A percentile compares a stretch with the other conserved stretches of the same genome.
These are phyloP conservation scores for Toxoplasma gondii DNA, from an alignment of 169 alveolate species.

Conservation along the genomic window DNA sequence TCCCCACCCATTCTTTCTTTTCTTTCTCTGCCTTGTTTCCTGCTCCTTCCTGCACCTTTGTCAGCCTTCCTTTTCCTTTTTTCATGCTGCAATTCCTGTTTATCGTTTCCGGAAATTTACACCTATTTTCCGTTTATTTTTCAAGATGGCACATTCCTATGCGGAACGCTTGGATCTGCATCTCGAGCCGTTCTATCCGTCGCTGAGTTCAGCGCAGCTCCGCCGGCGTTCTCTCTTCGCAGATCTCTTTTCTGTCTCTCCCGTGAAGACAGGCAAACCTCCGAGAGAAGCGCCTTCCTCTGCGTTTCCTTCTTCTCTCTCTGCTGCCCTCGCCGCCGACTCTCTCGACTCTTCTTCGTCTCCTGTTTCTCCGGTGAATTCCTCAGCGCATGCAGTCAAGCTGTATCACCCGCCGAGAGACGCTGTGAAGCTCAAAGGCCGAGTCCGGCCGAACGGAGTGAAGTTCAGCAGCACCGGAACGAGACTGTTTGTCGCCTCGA, in stretches of 20 bases:
- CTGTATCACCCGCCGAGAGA: background rate
- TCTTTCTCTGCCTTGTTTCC: too few relatives aligned
- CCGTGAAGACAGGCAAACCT: background rate
- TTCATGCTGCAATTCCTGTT: too few relatives aligned
- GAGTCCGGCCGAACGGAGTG: background rate
- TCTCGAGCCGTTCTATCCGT: background rate
- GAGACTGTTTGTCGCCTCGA: constrained; percentile 1
- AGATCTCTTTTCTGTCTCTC: background rate
- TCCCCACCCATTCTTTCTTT: too few relatives aligned
- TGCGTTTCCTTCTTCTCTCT: background rate
- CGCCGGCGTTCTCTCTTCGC: background rate
- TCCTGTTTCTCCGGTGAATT: background rate
- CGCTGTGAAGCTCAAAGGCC: background rate
- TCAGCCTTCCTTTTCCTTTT: too few relatives aligned
- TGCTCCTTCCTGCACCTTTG: too few relatives aligned
- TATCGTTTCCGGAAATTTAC: too few relatives aligned
- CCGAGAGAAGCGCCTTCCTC: background rate
- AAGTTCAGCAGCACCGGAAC: constrained; percentile 1
- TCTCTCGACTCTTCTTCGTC: background rate
- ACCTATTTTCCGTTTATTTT: background rate
- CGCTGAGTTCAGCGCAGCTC: background rate
- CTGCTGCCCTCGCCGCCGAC: background rate
- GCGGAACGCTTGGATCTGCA: constrained; percentile 8
- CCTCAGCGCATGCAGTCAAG: background rate
- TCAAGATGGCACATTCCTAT: background rate